Conservation (phyloP, 2,329 filamentous ascomycete genomes). For the Xylariaceae sp. region DNA sequence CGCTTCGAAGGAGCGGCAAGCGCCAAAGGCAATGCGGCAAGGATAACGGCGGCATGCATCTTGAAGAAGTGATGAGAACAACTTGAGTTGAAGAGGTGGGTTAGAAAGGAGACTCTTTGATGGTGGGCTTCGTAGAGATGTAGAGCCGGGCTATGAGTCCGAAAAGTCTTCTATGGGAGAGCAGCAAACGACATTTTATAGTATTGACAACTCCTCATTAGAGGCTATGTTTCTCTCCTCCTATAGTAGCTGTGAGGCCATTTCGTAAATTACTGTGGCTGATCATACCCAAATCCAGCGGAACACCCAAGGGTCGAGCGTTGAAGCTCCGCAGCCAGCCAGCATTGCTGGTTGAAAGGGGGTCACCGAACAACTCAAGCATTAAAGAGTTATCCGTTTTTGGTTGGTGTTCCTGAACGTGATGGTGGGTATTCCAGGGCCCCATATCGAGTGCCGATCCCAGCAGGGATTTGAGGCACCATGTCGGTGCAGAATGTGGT, state of each 20-base stretch:
- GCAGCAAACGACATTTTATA: constrained; percentile 24
- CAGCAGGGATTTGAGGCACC: neutral
- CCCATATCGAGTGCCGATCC: neutral
- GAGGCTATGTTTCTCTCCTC: constrained; percentile 15
- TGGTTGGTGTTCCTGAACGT: neutral
- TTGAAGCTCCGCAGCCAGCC: constrained; percentile 8
- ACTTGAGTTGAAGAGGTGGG: constrained; percentile 3
- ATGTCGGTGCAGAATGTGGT: neutral
- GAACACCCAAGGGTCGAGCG: constrained; percentile 14
- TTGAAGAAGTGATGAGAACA: constrained; percentile 24
- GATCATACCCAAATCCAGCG: constrained; percentile 21
- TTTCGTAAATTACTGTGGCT: constrained; percentile 13
- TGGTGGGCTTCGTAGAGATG: constrained; percentile 21
- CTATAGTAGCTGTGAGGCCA: constrained; percentile 12
- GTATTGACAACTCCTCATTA: neutral
- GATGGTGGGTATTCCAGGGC: neutral
- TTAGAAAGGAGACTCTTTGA: constrained; percentile 18
- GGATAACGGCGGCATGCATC: constrained; percentile 37
- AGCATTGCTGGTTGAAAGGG: neutral
- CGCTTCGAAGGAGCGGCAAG: constrained; percentile 41
- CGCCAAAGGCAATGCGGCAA: constrained; percentile 40
- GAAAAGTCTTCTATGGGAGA: constrained; percentile 5
- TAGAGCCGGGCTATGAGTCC: constrained; percentile 26
- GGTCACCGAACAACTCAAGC: constrained; percentile 8
- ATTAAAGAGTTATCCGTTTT: neutral